Conservation (phyloP, 2,329 filamentous ascomycete species). For the Teratosphaeria nubilosa region DNA sequence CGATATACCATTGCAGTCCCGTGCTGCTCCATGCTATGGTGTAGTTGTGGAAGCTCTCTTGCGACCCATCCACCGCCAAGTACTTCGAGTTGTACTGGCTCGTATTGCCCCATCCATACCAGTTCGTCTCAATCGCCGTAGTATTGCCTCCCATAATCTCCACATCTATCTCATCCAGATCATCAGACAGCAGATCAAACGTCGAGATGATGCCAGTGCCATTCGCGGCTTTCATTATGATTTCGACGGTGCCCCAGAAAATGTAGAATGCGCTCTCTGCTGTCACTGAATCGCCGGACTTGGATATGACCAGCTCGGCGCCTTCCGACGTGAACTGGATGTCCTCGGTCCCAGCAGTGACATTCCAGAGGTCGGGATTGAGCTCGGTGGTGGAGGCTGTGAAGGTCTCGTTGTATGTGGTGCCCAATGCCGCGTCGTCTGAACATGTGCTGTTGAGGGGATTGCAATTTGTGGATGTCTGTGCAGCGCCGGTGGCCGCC, state of each 20-base stretch:
- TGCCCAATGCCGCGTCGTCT: slow-evolving; percentile 59
- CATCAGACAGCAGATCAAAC: slow-evolving; percentile 73
- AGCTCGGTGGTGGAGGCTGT: slow-evolving; percentile 48
- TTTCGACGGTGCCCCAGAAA: slow-evolving; percentile 72
- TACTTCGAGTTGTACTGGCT: slow-evolving; percentile 52
- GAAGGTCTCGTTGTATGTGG: slow-evolving; percentile 52
- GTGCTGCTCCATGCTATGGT: slow-evolving; percentile 62
- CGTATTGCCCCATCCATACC: slow-evolving; percentile 64
- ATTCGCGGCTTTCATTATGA: slow-evolving; percentile 64
- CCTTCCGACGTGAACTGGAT: slow-evolving; percentile 48
- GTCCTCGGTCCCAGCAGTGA: slow-evolving; percentile 53
- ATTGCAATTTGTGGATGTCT: slow-evolving; percentile 70
- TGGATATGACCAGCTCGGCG: slow-evolving; percentile 58
- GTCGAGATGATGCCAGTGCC: slow-evolving; percentile 70
- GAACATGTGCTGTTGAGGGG: slow-evolving; percentile 63
- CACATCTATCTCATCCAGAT: slow-evolving; percentile 82
- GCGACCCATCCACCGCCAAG: slow-evolving; percentile 46
- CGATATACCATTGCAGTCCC: slow-evolving; percentile 57
- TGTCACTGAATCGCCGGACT: slow-evolving; percentile 65
- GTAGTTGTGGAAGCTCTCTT: slow-evolving; percentile 56
- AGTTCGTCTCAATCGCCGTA: slow-evolving; percentile 59
- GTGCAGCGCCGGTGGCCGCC: slow-evolving; percentile 39
- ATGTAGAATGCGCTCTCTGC: slow-evolving; percentile 73
- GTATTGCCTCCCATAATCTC: slow-evolving; percentile 64
- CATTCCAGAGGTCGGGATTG: slow-evolving; percentile 28